phyloP scores from a whole-genome alignment of 495 filamentous ascomycete genomes.

The Hypoxylon lenormandii region DNA sequence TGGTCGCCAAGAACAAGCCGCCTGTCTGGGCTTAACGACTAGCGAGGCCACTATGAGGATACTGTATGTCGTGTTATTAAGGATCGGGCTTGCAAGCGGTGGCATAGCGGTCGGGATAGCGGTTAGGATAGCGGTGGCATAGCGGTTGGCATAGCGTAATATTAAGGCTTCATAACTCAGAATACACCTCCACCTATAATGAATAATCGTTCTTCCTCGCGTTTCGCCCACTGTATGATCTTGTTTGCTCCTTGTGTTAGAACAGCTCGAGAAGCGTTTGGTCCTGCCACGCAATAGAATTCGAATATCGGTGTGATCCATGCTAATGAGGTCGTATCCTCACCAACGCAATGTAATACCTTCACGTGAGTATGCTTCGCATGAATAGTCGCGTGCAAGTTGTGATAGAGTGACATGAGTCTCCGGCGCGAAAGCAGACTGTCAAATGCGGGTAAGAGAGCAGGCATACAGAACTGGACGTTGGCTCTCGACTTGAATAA shows the following conservation, averaged over 20 bases:
- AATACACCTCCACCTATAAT: slow-evolving; percentile 91
- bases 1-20: too few relatives aligned
- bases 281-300: slow-evolving; percentile 90
- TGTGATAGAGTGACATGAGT: slow-evolving; percentile 85
- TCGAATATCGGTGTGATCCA: slow-evolving; percentile 94
- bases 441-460: slow-evolving; percentile 77
- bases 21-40: neutral
- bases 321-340: slow-evolving; percentile 79
- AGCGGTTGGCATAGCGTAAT: neutral
- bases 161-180: slow-evolving; percentile 30
- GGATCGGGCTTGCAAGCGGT: neutral
- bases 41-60: neutral
- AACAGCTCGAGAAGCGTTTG: slow-evolving; percentile 77
- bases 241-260: slow-evolving; percentile 87
- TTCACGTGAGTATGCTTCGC: slow-evolving; percentile 83
- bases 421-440: slow-evolving; percentile 73
- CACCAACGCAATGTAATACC: slow-evolving; percentile 80
- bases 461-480: slow-evolving; percentile 94
- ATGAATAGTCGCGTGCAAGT: slow-evolving; percentile 84
- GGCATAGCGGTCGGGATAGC: too few relatives aligned
- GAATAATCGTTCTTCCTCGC: slow-evolving; percentile 92
- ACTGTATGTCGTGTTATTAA: neutral
- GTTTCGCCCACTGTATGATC: slow-evolving; percentile 86
- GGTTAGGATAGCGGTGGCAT: too few relatives aligned
- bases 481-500: slow-evolving; percentile 92